Base-by-base conservation (phyloP, 2,329 filamentous ascomycete species). In the Emericellopsis atlantica region DNA sequence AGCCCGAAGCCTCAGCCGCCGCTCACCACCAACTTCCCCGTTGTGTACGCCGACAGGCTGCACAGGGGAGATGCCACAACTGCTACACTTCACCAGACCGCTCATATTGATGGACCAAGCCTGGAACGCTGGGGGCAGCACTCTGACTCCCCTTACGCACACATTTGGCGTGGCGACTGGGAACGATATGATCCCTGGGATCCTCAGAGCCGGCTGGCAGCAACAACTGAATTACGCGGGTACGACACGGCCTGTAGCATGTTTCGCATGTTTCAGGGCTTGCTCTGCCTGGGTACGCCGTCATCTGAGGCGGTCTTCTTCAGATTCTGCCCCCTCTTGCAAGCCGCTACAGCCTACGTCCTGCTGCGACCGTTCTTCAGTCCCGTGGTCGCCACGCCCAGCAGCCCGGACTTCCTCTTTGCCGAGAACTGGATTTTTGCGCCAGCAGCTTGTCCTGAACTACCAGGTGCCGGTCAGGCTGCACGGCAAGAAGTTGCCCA, bases 201-300 rank as follows among this genome's bases (percentile, higher is more conserved):
- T 55, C 74, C 73, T 7, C 74, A 71, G 46, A 71, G 74, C 44
- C 72, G 84, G 11, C 61, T 87, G 1, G 62, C 65, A 2, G 79
- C 78, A 8, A 68, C 71, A 3, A 75, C 75, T 48, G 81, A 89
- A 54, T 12, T 7, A 29, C 26, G 26, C 12, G 55, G 87, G 18
- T 86, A 88, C 55, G 73, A 83, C 43, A 79, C 81, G 7, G 74
- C 81, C 1, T 88, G 82, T 57, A 79, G 68, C 38, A 80, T 84
- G 59, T 82, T 88, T 55, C 72, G 84, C 38, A 84, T 87, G 70
- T 84, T 81, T 52, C 84, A 89, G 54, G 85, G 83, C 40, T 86
- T 82, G 80, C 58, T 90, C 11, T 67, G 70, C 23, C 73, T 89
- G 58, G 79, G 72, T 18, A 62, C 68, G 21, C 79, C 78, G 2